Evolutionary conservation across 1,284 basidiomycete genomes (phyloP).

Genomic region (Veloporphyrellus conicus): DNA sequence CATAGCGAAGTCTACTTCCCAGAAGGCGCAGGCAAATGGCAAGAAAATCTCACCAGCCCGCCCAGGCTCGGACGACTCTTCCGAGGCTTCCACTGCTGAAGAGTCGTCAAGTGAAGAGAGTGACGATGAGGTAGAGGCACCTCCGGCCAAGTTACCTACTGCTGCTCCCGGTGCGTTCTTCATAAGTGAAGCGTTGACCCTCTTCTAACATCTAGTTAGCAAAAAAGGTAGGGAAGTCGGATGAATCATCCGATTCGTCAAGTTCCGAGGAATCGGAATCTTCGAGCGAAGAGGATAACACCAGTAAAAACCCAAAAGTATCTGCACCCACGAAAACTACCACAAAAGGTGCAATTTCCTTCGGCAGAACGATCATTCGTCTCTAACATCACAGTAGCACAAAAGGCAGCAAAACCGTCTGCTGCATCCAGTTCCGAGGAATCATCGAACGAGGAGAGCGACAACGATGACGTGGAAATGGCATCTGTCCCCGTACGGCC

Average conservation of each 20-base stretch:
- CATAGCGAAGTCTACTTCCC: slow-evolving; percentile 12
- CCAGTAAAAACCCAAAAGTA: neutral
- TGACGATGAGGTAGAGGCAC: neutral
- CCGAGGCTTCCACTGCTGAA: no score
- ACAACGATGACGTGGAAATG: no score
- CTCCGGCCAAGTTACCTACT: neutral
- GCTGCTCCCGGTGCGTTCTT: slow-evolving; percentile 1
- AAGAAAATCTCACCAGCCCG: no score
- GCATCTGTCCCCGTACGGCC: no score
- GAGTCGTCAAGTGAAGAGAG: neutral
- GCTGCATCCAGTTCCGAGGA: slow-evolving; percentile 16
- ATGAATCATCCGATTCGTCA: slow-evolving; percentile 5
- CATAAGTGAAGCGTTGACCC: neutral
- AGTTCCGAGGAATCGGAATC: slow-evolving; percentile 11
- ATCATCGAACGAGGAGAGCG: slow-evolving; percentile 14
- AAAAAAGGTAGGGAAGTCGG: neutral
- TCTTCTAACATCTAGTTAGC: neutral
- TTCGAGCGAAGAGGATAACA: neutral
- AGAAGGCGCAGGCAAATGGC: neutral
- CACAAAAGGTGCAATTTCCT: slow-evolving; percentile 2
- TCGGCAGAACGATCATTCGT: rapidly evolving
- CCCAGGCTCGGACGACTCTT: no score
- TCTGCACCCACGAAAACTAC: neutral
- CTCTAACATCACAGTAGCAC: slow-evolving; percentile 1
- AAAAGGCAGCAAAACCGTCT: slow-evolving; percentile 2